Evolutionary conservation across 257 asterid species (phyloP), one percentile per base, ranked within the genome.

Genomic region (Petunia axillaris): DNA sequence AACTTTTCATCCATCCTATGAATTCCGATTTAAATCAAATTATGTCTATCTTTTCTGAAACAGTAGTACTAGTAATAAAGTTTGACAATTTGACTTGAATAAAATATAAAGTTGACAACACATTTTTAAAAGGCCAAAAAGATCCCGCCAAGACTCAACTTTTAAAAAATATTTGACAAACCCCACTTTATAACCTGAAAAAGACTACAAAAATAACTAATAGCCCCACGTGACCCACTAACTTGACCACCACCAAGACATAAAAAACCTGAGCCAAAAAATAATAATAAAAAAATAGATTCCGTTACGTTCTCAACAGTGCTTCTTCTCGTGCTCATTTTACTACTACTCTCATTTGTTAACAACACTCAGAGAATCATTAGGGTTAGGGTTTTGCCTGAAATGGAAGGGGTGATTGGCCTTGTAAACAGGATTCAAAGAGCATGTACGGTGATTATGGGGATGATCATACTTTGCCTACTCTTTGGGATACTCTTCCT

Each of bases 401-500:
- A 15, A 16, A 87, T 87, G 89, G 89, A 87, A 38, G 80, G 83
- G 4, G 73, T 87, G 8, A 81, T 87, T 66, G 89, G 82, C 35
- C 85, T 85, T 1, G 87, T 87, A 8, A 87, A 80, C 46, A 80
- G 83, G 36, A 74, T 87, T 36, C 90, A 87, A 82, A 83, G 48
- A 54, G 89, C 83, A 16, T 87, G 87, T 80, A 85, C 89, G 3
- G 64, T 43, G 88, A 87, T 48, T 79, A 78, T 13, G 87, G 88
- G 44, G 88, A 82, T 55, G 87, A 77, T 82, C 80, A 75, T 5
- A 63, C 64, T 65, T 76, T 87, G 83, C 87, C 90, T 14, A 76
- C 90, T 54, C 90, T 87, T n/a, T 87, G 87, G 90, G 85, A 87
- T 67, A 67, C 90, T 70, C 88, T 87, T 43, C 90, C 90, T 5